Evolutionary conservation across 1,139 yeast species (phyloP).

Genomic region (Kurtzmaniella natalensis): DNA sequence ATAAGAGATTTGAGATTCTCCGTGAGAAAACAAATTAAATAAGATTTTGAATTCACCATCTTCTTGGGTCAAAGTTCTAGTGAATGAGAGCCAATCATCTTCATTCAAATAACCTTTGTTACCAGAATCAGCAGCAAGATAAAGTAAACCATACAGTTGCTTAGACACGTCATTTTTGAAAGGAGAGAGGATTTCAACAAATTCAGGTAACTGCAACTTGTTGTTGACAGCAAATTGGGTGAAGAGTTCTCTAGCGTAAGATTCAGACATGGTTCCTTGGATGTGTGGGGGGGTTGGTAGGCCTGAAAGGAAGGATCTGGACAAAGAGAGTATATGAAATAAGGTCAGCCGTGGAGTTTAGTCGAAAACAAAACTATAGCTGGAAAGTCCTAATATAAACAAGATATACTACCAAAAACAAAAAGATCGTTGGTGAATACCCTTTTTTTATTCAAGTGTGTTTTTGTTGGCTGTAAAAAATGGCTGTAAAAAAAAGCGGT

Average conservation of each 20-base stretch:
- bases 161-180: slow-evolving; percentile 39
- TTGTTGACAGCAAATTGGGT: slow-evolving; percentile 35
- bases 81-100: slow-evolving; percentile 57
- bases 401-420: too few relatives aligned
- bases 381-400: too few relatives aligned
- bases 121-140: slow-evolving; percentile 59
- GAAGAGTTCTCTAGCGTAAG: slow-evolving; percentile 37
- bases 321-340: too few relatives aligned
- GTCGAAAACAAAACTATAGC: too few relatives aligned
- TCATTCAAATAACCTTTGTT: slow-evolving; percentile 59
- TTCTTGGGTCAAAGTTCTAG: slow-evolving; percentile 47
- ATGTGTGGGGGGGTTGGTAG: background rate
- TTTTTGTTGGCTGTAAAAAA: too few relatives aligned
- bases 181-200: slow-evolving; percentile 39
- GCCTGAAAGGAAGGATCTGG: background rate
- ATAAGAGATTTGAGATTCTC: slow-evolving; percentile 24
- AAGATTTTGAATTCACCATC: slow-evolving; percentile 58
- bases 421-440: too few relatives aligned
- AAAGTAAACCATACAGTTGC: slow-evolving; percentile 46
- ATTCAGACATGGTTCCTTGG: slow-evolving; percentile 14
- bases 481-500: too few relatives aligned
- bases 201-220: slow-evolving; percentile 25
- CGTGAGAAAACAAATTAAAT: slow-evolving; percentile 45
- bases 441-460: too few relatives aligned
- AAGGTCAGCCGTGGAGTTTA: too few relatives aligned